Conservation (phyloP, 2,329 filamentous ascomycete genomes). For the Verticillium dahliae region DNA sequence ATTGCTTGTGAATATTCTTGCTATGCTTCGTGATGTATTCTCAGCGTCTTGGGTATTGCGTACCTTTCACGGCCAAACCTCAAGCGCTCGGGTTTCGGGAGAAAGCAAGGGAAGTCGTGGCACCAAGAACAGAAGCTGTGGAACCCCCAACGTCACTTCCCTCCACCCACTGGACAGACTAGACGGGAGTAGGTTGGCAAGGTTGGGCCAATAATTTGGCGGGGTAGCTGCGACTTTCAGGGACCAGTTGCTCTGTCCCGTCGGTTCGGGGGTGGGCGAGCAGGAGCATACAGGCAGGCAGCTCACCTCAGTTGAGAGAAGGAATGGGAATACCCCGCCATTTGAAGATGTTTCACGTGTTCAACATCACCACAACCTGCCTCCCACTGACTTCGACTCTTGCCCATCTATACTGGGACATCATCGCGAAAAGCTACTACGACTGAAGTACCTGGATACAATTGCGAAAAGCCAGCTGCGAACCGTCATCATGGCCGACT, state of each 20-base stretch:
- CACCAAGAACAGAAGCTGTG: not conserved
- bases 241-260: not conserved
- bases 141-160: not conserved
- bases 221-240: not conserved
- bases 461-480: no score
- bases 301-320: not conserved
- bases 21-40: no score
- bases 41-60: no score
- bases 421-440: not conserved
- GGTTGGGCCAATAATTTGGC: not conserved
- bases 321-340: not conserved
- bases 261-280: not conserved
- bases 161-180: not conserved
- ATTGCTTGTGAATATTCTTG: no score
- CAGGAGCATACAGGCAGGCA: not conserved
- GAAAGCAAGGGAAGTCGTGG: not conserved
- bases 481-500: conserved; percentile 26
- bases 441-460: no score
- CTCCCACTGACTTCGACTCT: no score
- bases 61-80: not conserved
- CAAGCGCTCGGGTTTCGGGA: not conserved
- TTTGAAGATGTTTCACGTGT: not conserved
- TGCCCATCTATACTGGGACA: not conserved
- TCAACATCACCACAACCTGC: no score
- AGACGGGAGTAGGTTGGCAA: no score